Base-by-base conservation (phyloP, 2,329 filamentous ascomycete genomes). In the Fusarium stilboides region DNA sequence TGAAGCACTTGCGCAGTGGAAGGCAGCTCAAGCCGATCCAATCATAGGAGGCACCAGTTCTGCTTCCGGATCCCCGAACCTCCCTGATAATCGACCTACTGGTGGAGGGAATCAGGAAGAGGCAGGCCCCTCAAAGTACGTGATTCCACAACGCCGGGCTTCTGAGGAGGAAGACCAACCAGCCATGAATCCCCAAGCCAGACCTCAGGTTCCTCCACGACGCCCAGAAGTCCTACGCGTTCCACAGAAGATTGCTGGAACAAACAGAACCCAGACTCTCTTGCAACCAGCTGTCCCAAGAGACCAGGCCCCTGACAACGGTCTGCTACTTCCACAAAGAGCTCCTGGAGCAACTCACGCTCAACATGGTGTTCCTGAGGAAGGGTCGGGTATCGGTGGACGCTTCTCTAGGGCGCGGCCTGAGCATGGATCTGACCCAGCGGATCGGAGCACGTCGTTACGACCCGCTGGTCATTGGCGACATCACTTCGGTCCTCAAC, bases 171-270 rank as follows among this genome's bases (percentile, higher is more conserved):
- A 28, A 31, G 37, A 19, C 9, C 24, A 14, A 24, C n/a, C 22
- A 31, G 26, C n/a, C 26, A 12, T 15, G 3, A 22, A 52, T 12
- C 36, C 13, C 15, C n/a, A 44, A 17, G 9, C 8, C 10, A 17
- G 14, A 22, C 12, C n/a, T 22, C 39, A 17, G 5, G 28, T 12
- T 6, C 52, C 52, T 39, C 42, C 14, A 24, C 43, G 7, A 36
- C 45, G 37, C 10, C 51, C 51, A 12, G 19, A 4, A 26, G 22
- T 28, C 13, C 15, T 57, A 13, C 55, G 46, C 22, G 39, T 42
- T 14, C 40, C 56, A 14, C 15, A 40, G 24, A 42, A 24, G 24
- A 45, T 58, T 58, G 56, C 33, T 26, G 12, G 42, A 28, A 40
- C 19, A 12, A 7, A 3, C 7, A 26, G 55, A n/a, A 7, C 17